Base-by-base conservation (phyloP, 2,329 filamentous ascomycete species). In the Aspergillus hortae region DNA sequence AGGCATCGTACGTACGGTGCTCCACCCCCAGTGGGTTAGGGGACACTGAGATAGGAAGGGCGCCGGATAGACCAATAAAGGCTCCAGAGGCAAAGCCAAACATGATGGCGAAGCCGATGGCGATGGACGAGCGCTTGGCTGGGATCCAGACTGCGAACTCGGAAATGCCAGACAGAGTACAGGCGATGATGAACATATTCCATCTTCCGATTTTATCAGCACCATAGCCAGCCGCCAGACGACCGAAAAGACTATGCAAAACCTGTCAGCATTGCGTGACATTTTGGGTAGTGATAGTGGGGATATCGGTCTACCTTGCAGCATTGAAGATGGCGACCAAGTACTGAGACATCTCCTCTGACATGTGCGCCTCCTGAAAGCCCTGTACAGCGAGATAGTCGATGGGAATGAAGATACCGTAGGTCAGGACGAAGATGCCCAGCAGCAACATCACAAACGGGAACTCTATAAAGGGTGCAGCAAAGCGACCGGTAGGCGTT, bases 1-100 rank as follows among this genome's bases (percentile, higher is more conserved):
- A n/a, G n/a, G n/a, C n/a, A n/a, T n/a, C n/a, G n/a, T n/a, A n/a
- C n/a, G n/a, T n/a, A n/a, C n/a, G n/a, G n/a, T n/a, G n/a, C n/a
- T n/a, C n/a, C n/a, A n/a, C n/a, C n/a, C n/a, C n/a, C n/a, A n/a
- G n/a, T n/a, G n/a, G n/a, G n/a, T n/a, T n/a, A 3, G 53, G 46
- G 7, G 46, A 55, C 4, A 55, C 21, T 4, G 27, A 33, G 4
- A 48, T 32, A 2, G 38, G 19, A 6, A 55, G 43, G 5, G 21
- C 46, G 3, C 15, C 30, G 4, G 41, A 19, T 17, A 53, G 48
- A 1, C 19, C 48, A 33, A 87, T 79, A 60, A 84, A 86, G 6
- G 80, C 80, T 11, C 86, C 87, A 0, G 81, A 84, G 11, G 78
- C 78, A 64, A 89, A 87, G n/a, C 86, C 87, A 56, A 86, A 89